Evolutionary conservation across 441 rosid species (phyloP).

Genomic region (Gossypium gossypioides): DNA sequence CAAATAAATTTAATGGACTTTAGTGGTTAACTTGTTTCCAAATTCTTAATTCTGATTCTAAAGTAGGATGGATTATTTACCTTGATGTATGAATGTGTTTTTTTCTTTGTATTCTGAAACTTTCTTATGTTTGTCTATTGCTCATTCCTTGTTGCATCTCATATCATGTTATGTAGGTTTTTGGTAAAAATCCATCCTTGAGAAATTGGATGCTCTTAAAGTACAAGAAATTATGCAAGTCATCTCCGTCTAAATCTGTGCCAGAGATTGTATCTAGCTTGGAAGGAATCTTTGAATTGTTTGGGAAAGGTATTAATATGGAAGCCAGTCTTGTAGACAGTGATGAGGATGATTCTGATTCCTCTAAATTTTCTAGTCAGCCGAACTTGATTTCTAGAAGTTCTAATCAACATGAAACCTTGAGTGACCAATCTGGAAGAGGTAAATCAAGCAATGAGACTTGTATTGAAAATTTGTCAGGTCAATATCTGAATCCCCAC

Average conservation of each 20-base stretch:
- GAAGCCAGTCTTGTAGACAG: constrained; percentile 46
- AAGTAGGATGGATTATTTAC: not conserved
- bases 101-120: not conserved
- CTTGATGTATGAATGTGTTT: constrained; percentile 1
- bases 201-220: constrained; percentile 58
- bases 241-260: constrained; percentile 38
- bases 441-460: constrained; percentile 20
- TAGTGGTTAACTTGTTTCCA: not conserved
- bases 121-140: constrained; percentile 1
- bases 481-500: constrained; percentile 33
- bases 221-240: constrained; percentile 45
- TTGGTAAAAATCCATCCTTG: constrained; percentile 46
- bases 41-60: constrained; percentile 7
- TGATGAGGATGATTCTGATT: constrained; percentile 45
- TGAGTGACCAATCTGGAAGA: constrained; percentile 26
- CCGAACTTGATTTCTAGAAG: constrained; percentile 22
- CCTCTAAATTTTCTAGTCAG: constrained; percentile 25
- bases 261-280: constrained; percentile 41
- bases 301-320: constrained; percentile 32
- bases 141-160: constrained; percentile 16
- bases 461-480: constrained; percentile 25
- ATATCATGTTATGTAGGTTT: constrained; percentile 44
- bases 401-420: constrained; percentile 30
- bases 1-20: not conserved
- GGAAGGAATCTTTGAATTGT: constrained; percentile 44